Base-by-base conservation (phyloP, 805 yeast genomes). In the Metschnikowia drakensbergensis region DNA sequence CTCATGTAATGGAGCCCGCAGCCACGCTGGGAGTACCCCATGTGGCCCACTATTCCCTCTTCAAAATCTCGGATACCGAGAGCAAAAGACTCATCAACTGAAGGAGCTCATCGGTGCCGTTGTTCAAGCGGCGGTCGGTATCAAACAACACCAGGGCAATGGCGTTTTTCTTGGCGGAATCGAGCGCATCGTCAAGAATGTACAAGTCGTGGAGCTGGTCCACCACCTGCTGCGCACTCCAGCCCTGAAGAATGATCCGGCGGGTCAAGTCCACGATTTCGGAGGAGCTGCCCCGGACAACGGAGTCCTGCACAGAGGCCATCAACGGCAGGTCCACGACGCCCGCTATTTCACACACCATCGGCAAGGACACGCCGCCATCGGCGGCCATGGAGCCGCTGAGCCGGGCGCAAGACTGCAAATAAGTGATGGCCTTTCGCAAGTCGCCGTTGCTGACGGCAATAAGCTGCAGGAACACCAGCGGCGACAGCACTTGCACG, bases 81-180 rank as follows among this genome's bases (percentile, higher is more conserved):
- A 72, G 58, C 44, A 65, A 62, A 55, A 89, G 72, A 57, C 87
- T 86, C 55, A 92, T 74, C 23, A 94, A 60, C 58, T 88, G 96
- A 28, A 92, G 69, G 50, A 86, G 88, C 63, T 92, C 99, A 59
- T 90, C 95, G 3, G 96, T 81, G 11, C 99, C 99, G 60, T 83
- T 88, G 46, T 83, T 77, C 47, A 92, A 71, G 46, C 83, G 77
- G 43, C 80, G 77, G 64, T 92, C 98, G 0, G 88, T 76, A 37
- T 82, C 85, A 58, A 90, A 88, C 26, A 94, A 65, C 5, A 81
- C 66, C 60, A 74, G 67, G 0, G 96, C 78, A 8, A 89, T 77
- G 39, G 66, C 59, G 60, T 82, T 86, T 62, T 92, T 94, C 51
- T 81, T 81, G 1, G 59, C 54, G 1, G 84, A 71, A 4, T 71